Conservation (phyloP, 345 rosid species). For the Mallotus nudiflorus region DNA sequence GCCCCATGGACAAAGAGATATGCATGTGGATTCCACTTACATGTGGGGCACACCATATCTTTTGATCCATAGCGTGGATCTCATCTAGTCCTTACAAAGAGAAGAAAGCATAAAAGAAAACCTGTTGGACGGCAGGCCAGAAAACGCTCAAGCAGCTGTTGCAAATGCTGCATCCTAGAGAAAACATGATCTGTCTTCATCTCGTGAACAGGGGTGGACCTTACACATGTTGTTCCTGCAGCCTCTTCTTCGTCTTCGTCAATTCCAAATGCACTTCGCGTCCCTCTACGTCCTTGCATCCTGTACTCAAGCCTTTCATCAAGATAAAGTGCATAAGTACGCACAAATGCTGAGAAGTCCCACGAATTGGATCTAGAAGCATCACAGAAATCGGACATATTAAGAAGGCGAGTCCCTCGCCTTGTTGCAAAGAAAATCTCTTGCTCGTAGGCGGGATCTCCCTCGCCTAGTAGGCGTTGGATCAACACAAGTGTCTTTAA, state of each 20-base stretch:
- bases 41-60: too few species aligned
- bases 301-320: constrained; percentile 73
- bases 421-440: constrained; percentile 92
- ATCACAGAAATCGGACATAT: constrained; percentile 81
- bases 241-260: constrained; percentile 50
- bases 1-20: too few species aligned
- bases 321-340: constrained; percentile 72
- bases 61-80: too few species aligned
- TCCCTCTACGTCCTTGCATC: constrained; percentile 67
- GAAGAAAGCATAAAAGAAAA: constrained; percentile 1
- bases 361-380: constrained; percentile 53
- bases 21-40: too few species aligned
- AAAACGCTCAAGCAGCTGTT: constrained; percentile 76
- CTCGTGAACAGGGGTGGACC: constrained; percentile 53
- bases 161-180: constrained; percentile 65
- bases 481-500: constrained; percentile 68
- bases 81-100: too few species aligned
- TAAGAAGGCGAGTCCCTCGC: constrained; percentile 74
- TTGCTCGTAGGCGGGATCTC: constrained; percentile 74
- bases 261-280: constrained; percentile 39
- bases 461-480: constrained; percentile 63
- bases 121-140: constrained; percentile 93
- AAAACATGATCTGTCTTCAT: constrained; percentile 61
- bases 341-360: constrained; percentile 86
- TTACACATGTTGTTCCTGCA: constrained; percentile 8